Evolutionary conservation across 2,329 filamentous ascomycete species (phyloP), one percentile per base, ranked within the genome.

Genomic region (Fonsecaea pedrosoi): DNA sequence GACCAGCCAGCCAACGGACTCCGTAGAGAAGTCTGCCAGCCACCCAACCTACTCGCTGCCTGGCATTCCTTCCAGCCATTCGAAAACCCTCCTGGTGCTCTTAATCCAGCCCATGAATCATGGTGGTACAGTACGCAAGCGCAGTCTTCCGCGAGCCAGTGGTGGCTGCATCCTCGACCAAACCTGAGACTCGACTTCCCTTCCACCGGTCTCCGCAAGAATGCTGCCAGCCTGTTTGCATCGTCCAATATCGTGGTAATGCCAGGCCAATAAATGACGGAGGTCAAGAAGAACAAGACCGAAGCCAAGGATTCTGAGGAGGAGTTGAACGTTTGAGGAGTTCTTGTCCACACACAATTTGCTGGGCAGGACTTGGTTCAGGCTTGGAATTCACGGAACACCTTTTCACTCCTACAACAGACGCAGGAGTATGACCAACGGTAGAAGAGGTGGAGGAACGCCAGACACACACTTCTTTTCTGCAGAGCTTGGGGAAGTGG

Each of bases 291-390:
- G 54, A 25, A 12, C 54, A 57, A 57, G 35, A 40, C 34, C 54
- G 10, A 40, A 48, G 57, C 57, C 57, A 60, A 60, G 57, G 15
- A 60, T 9, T 9, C 57, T 32, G 25, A 13, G 42, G 34, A 35
- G 38, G 18, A 55, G 38, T 37, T n/a, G 57, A 30, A 37, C 37
- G 25, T 45, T 42, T 35, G 48, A 25, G 15, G 40, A 50, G n/a
- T 32, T 53, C 57, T 60, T 60, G 42, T 53, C 32, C 30, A 37
- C 57, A 58, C 18, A 58, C n/a, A 42, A 58, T 45, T 32, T 15
- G 18, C 21, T 37, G 10, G 57, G 40, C 45, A 42, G n/a, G 38
- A 15, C 57, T 50, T 48, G 57, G 57, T 45, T 18, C 25, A 50
- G 38, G 10, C 42, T 60, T 60, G 42, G 30, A n/a, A 35, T 34